phyloP scores from a whole-genome alignment of 805 yeast genomes.

The Lipomyces chichibuensis region DNA sequence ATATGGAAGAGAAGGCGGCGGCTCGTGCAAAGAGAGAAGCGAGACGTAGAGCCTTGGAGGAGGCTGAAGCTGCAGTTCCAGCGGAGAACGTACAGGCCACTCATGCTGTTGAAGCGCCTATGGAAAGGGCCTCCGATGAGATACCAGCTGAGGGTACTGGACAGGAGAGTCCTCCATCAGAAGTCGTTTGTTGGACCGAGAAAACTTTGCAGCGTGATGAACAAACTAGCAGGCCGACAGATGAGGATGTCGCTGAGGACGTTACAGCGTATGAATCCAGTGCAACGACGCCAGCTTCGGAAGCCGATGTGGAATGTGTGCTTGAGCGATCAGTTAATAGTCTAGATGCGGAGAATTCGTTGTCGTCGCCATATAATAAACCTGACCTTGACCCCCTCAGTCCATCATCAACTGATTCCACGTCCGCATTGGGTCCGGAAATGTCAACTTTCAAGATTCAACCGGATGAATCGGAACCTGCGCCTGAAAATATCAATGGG shows the following conservation, averaged over 20 bases:
- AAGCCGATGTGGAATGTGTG: neutral
- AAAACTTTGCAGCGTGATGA: neutral
- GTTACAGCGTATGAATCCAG: neutral
- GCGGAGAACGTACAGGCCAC: conserved; percentile 12
- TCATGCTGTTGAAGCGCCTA: conserved; percentile 4
- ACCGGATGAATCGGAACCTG: neutral
- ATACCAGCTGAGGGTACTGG: neutral
- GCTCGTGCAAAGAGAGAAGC: conserved; percentile 26
- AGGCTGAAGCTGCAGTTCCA: conserved; percentile 12
- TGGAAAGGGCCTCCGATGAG: neutral
- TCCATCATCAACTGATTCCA: conserved; percentile 3
- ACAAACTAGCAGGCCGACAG: neutral
- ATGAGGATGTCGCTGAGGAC: neutral
- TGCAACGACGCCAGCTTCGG: neutral
- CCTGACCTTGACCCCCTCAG: neutral
- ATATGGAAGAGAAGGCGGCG: conserved; percentile 28
- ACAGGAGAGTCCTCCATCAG: neutral
- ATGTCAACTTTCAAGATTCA: neutral
- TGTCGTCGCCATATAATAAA: neutral
- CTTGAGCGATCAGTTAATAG: neutral
- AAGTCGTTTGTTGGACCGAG: neutral
- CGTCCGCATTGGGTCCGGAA: neutral
- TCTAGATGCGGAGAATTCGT: neutral
- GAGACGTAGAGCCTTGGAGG: conserved; percentile 18
- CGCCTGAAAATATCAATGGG: conserved; percentile 8